Conservation (phyloP, 148 eudicot species). For the Amaranthus hypochondriacus region DNA sequence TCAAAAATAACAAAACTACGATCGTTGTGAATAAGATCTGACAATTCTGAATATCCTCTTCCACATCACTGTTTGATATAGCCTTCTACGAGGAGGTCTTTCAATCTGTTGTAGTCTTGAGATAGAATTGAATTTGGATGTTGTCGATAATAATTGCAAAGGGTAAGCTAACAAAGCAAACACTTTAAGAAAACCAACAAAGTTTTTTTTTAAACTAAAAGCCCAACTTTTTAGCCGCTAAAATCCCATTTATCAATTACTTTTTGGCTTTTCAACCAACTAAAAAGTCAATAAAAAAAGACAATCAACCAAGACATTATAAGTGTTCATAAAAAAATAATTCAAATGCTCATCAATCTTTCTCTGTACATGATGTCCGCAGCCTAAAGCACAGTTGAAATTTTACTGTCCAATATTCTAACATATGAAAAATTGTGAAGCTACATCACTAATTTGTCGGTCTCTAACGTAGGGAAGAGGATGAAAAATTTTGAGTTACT, state of each 20-base stretch:
- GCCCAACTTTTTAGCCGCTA: not conserved
- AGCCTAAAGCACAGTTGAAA: not conserved
- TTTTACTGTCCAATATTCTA: not conserved
- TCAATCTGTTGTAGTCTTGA: too few species aligned
- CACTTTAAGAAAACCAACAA: too few species aligned
- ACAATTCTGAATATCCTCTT: too few species aligned
- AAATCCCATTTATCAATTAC: not conserved
- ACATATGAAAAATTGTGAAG: constrained; percentile 11
- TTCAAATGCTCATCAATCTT: not conserved
- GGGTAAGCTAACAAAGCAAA: too few species aligned
- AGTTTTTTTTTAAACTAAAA: too few species aligned
- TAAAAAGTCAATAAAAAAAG: not conserved
- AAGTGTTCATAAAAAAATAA: not conserved
- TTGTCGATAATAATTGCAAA: too few species aligned
- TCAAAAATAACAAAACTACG: too few species aligned
- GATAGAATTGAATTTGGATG: too few species aligned
- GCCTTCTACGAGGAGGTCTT: too few species aligned
- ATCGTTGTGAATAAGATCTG: too few species aligned
- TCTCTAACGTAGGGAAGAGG: not conserved
- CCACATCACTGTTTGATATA: too few species aligned
- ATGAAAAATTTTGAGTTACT: not conserved
- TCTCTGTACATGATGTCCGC: constrained; percentile 5
- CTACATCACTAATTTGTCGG: constrained; percentile 7
- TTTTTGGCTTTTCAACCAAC: not conserved
- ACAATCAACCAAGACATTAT: too few species aligned